Conservation (phyloP, 2,329 filamentous ascomycete species). For the Botrytis fragariae region DNA sequence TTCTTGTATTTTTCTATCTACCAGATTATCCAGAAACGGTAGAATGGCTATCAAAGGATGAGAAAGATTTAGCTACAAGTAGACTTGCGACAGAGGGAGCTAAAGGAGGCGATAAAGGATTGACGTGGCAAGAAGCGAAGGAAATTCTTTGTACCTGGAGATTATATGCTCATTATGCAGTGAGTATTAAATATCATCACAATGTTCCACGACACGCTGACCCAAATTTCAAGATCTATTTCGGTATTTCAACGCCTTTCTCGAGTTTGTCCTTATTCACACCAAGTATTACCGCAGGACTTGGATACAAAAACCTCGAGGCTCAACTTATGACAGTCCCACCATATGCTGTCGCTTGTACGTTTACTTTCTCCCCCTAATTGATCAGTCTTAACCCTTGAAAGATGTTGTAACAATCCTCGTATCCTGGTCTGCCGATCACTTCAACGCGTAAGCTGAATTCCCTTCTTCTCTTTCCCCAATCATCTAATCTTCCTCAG, state of each 20-base stretch:
- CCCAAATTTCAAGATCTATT: constrained; percentile 43
- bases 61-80: constrained; percentile 44
- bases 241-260: constrained; percentile 54
- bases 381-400: background rate
- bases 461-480: background rate
- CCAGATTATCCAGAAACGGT: constrained; percentile 51
- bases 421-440: constrained; percentile 61
- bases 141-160: constrained; percentile 49
- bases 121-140: constrained; percentile 49
- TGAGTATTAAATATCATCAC: constrained; percentile 37
- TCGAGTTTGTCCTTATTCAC: constrained; percentile 59
- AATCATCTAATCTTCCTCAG: constrained; percentile 2
- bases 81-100: constrained; percentile 45
- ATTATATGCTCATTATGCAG: constrained; percentile 50
- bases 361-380: background rate
- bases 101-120: constrained; percentile 42
- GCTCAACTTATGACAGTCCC: constrained; percentile 67
- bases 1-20: constrained; percentile 46
- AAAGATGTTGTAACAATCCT: constrained; percentile 45
- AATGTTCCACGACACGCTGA: background rate
- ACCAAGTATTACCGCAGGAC: constrained; percentile 61
- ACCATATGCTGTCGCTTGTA: constrained; percentile 60
- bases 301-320: constrained; percentile 53
- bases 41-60: constrained; percentile 45
- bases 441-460: constrained; percentile 48